Evolutionary conservation across 1,139 yeast genomes (phyloP), one percentile per base, ranked within the genome.

Genomic region (Suhomyces chickasaworum): DNA sequence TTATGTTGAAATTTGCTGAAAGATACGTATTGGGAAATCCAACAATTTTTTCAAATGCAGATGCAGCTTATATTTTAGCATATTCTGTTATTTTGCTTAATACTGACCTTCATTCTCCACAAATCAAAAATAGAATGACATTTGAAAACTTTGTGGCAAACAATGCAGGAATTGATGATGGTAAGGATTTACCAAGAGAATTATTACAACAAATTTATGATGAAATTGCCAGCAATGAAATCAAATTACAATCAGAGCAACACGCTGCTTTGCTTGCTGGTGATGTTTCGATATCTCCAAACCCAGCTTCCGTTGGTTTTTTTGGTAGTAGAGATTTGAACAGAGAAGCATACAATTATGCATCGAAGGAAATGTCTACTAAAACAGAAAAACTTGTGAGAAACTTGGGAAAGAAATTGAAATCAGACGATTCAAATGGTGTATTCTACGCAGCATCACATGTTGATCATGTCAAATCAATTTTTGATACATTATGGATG

Each of bases 401-500:
- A 55, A 80, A 77, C 46, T 68, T 90, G 56, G 85, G 89, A 39
- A 80, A 80, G 48, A 65, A 64, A 44, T 56, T 66, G 42, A 67
- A 68, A 39, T 61, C 67, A 7, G 74, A 68, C 33, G 69, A 65
- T 18, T 47, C 60, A 1, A 59, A 59, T 35, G 56, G 55, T 5
- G 62, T 68, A 1, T 75, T 71, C 45, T 70, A 73, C 50, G 74
- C 70, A 4, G 80, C 96, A 0, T 84, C 93, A 3, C 93, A 87
- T 61, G 82, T 89, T 16, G 95, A 89, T 54, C 97, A 93, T 63
- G 97, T 91, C 18, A 86, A 81, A 59, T 93, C 97, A 1, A 89
- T 95, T 62, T 93, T 93, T 68, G 97, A 91, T 58, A 89, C 89
- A 12, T 73, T 89, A 41, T 95, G 99, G 99, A 90, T 93, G 97